These are phyloP conservation scores for Talaromyces thailandensis DNA, from an alignment of 495 filamentous ascomycete genomes.

Conservation along the genomic window DNA sequence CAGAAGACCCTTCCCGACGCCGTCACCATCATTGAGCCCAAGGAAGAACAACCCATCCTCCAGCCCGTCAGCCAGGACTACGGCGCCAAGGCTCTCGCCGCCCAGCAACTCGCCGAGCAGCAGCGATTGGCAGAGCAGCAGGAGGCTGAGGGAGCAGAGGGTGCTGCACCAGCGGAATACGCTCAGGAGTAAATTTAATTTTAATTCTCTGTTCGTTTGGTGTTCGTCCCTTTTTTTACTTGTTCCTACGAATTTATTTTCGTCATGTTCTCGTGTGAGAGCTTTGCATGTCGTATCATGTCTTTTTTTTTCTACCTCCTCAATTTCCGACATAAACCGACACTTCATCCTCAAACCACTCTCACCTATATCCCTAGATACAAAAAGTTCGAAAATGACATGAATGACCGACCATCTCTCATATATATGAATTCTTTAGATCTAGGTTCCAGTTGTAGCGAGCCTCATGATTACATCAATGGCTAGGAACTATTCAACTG, in stretches of 20 bases:
- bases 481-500: neutral
- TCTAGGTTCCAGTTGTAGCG: neutral
- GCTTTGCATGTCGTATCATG: conserved; percentile 5
- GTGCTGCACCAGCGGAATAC: conserved; percentile 16
- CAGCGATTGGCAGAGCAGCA: conserved; percentile 55
- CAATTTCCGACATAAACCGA: conserved; percentile 27
- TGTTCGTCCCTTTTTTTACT: conserved; percentile 18
- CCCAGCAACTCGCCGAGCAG: conserved; percentile 75
- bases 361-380: neutral
- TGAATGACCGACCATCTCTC: conserved; percentile 1
- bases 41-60: conserved; percentile 91
- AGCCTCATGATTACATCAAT: neutral
- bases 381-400: conserved; percentile 3
- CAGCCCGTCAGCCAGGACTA: conserved; percentile 97
- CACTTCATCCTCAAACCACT: conserved; percentile 5
- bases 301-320: conserved; percentile 23
- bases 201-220: conserved; percentile 13
- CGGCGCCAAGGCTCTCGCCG: conserved; percentile 88
- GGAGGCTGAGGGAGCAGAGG: conserved; percentile 38
- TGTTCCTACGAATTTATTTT: conserved; percentile 13
- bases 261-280: neutral
- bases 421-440: neutral
- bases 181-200: conserved; percentile 33
- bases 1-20: conserved; percentile 95
- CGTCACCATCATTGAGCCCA: conserved; percentile 99